Conservation (phyloP, 148 eudicot species). For the Rhododendron simsii region DNA sequence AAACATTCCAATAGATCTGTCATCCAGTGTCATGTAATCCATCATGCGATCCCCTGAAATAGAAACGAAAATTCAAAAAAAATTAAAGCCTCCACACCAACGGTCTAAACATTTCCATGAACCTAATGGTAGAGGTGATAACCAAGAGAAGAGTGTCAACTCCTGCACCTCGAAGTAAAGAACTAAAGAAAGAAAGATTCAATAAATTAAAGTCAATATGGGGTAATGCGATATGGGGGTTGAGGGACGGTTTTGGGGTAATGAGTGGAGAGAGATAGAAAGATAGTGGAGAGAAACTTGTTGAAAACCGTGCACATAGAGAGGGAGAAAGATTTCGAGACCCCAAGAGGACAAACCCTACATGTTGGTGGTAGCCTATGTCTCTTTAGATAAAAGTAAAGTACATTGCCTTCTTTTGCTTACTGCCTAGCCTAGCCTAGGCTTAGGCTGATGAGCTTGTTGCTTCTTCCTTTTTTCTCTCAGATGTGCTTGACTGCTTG, state of each 20-base stretch:
- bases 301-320: too few relatives aligned
- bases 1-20: slow-evolving; percentile 89
- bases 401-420: too few relatives aligned
- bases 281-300: too few relatives aligned
- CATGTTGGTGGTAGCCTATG: too few relatives aligned
- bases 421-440: too few relatives aligned
- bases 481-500: too few relatives aligned
- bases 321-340: too few relatives aligned
- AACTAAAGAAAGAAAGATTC: background rate
- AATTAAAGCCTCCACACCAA: background rate
- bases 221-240: background rate
- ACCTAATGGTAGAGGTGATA: background rate
- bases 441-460: too few relatives aligned
- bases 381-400: too few relatives aligned
- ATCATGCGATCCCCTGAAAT: slow-evolving; percentile 67
- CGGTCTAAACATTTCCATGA: background rate
- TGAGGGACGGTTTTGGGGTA: background rate
- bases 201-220: background rate
- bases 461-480: too few relatives aligned
- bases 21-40: slow-evolving; percentile 92
- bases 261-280: too few relatives aligned
- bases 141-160: background rate
- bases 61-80: background rate
- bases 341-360: too few relatives aligned
- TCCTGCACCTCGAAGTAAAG: background rate